These are phyloP conservation scores for Smallanthus sonchifolius DNA, from an alignment of 129 eudicot species.

Conservation along the genomic window DNA sequence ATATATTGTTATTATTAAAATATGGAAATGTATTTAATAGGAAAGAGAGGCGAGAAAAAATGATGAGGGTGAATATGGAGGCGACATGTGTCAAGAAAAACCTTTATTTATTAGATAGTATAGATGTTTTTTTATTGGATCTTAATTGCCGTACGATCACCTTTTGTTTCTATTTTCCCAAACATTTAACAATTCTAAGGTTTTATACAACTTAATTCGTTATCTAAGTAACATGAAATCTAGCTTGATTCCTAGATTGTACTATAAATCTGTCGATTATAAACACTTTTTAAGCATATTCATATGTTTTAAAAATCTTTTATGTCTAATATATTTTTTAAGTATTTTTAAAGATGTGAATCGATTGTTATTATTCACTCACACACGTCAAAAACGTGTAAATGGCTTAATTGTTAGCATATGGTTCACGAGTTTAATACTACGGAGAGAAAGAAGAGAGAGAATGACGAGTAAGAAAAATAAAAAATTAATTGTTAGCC, in stretches of 20 bases:
- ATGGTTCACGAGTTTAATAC: conserved; percentile 3
- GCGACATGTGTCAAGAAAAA: no score
- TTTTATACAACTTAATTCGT: background rate
- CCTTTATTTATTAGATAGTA: no score
- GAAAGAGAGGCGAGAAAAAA: no score
- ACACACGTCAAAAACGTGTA: background rate
- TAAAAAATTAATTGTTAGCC: no score
- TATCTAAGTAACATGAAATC: background rate
- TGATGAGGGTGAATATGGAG: no score
- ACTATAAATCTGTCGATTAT: background rate
- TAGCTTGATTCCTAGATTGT: background rate
- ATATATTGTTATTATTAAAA: no score
- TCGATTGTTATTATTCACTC: background rate
- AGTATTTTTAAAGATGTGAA: background rate
- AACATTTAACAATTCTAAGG: conserved; percentile 11
- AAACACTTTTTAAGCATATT: background rate
- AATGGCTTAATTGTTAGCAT: background rate
- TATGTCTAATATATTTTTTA: background rate
- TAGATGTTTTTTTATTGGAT: conserved; percentile 1
- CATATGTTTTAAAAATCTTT: background rate
- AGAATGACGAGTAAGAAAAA: conserved; percentile 1
- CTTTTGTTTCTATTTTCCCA: conserved; percentile 7
- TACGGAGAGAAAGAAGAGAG: background rate
- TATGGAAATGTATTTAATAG: no score
- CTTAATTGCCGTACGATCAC: background rate